Percentiles rank a stretch among this genome's conserved stretches.
These are phyloP conservation scores for Salix brachista DNA, from an alignment of 345 rosid species.

Conservation along the genomic window DNA sequence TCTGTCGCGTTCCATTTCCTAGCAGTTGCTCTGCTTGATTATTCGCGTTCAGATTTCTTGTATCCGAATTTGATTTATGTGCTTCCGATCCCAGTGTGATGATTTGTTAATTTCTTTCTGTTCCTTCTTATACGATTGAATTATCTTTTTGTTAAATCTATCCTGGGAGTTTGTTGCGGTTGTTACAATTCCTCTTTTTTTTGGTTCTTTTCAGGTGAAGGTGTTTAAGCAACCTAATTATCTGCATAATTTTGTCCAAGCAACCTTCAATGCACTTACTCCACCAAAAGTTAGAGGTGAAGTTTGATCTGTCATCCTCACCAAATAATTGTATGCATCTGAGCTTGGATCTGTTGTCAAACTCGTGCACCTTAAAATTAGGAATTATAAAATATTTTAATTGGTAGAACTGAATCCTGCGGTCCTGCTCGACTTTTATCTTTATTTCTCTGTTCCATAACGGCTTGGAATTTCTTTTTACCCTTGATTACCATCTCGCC, in stretches of 20 bases:
- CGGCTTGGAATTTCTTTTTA: neutral
- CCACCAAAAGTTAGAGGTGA: slow-evolving; percentile 77
- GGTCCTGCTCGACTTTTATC: neutral
- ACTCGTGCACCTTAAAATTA: neutral
- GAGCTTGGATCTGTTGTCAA: neutral
- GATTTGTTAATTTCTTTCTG: neutral
- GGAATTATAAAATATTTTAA: neutral
- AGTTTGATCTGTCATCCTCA: neutral
- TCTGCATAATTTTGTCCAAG: slow-evolving; percentile 78
- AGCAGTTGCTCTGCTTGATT: neutral
- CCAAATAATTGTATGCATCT: neutral
- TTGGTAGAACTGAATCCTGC: neutral
- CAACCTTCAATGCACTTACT: slow-evolving; percentile 82
- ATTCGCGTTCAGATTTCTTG: neutral
- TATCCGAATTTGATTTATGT: neutral
- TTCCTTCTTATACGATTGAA: neutral
- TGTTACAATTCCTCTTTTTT: neutral
- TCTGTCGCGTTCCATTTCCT: neutral
- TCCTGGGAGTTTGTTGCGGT: neutral
- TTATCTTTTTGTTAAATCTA: neutral
- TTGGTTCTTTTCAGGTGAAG: slow-evolving; percentile 60
- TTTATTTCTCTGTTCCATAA: neutral
- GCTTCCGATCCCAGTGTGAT: neutral
- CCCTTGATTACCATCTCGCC: neutral
- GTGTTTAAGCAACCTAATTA: slow-evolving; percentile 84